A percentile compares a stretch with the other conserved stretches of the same genome.
Conservation (phyloP, 2,329 filamentous ascomycete species). For the Penicillium frequentans region DNA sequence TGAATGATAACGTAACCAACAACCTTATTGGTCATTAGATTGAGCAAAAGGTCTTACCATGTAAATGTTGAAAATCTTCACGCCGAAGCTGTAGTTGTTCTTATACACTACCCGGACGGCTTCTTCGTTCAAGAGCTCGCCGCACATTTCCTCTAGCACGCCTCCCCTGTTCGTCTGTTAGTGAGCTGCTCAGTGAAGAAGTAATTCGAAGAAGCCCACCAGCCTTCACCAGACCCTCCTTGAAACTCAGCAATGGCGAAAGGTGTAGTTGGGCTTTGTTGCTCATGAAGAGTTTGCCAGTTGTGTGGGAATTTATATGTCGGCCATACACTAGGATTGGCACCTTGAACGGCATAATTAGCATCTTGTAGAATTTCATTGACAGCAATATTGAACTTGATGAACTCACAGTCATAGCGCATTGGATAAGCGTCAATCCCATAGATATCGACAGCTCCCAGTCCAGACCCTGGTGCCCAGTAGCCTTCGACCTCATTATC, state of each 20-base stretch:
- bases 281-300: conserved; percentile 20
- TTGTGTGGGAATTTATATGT: conserved; percentile 20
- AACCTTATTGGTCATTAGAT: too few species aligned
- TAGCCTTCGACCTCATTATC: conserved; percentile 61
- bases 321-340: conserved; percentile 22
- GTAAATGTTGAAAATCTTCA: conserved; percentile 69
- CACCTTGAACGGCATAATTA: conserved; percentile 1
- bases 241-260: conserved; percentile 30
- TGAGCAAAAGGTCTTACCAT: conserved; percentile 53
- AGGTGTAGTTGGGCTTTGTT: conserved; percentile 24
- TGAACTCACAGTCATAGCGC: conserved; percentile 23
- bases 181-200: not conserved
- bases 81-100: conserved; percentile 65
- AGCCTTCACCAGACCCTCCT: conserved; percentile 19
- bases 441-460: conserved; percentile 46
- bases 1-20: conserved; percentile 41
- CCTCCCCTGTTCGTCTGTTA: conserved; percentile 4
- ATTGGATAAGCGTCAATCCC: conserved; percentile 37
- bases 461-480: conserved; percentile 58
- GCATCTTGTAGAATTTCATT: too few species aligned
- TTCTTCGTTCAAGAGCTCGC: conserved; percentile 14
- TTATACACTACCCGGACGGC: conserved; percentile 67
- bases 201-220: conserved; percentile 3
- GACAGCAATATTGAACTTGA: not conserved
- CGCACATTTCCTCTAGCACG: conserved; percentile 9